Conservation (phyloP, 2,329 filamentous ascomycete genomes). For the Penicillium brevicompactum region DNA sequence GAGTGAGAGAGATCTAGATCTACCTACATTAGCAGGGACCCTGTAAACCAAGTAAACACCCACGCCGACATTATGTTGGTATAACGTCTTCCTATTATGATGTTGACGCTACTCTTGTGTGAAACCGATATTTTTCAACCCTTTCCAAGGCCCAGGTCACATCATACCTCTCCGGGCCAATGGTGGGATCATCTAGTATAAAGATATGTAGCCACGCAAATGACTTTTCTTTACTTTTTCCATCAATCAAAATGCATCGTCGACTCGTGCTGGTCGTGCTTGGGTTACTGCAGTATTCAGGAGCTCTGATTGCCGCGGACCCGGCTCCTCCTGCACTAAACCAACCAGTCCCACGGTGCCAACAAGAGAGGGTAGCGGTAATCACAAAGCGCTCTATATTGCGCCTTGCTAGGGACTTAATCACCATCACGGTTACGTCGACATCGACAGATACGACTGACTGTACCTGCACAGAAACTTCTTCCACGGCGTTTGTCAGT, state of each 20-base stretch:
- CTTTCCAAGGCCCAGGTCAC: too few relatives aligned
- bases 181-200: too few relatives aligned
- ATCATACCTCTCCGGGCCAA: too few relatives aligned
- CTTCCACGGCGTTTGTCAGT: not conserved
- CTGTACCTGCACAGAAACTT: not conserved
- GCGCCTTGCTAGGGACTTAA: not conserved
- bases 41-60: too few relatives aligned
- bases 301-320: not conserved
- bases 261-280: not conserved
- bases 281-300: not conserved
- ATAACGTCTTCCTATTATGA: too few relatives aligned
- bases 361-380: not conserved
- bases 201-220: too few relatives aligned
- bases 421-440: not conserved
- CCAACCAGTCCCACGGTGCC: not conserved
- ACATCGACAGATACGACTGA: not conserved
- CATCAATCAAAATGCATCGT: not conserved
- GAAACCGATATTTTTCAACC: too few relatives aligned
- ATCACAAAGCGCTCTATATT: not conserved
- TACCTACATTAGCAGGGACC: too few relatives aligned
- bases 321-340: not conserved
- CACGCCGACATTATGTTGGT: too few relatives aligned
- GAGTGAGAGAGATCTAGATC: too few relatives aligned
- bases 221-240: too few relatives aligned
- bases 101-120: too few relatives aligned